Evolutionary conservation across 2,329 filamentous ascomycete species (phyloP).

Genomic region (Scedosporium dehoogii): DNA sequence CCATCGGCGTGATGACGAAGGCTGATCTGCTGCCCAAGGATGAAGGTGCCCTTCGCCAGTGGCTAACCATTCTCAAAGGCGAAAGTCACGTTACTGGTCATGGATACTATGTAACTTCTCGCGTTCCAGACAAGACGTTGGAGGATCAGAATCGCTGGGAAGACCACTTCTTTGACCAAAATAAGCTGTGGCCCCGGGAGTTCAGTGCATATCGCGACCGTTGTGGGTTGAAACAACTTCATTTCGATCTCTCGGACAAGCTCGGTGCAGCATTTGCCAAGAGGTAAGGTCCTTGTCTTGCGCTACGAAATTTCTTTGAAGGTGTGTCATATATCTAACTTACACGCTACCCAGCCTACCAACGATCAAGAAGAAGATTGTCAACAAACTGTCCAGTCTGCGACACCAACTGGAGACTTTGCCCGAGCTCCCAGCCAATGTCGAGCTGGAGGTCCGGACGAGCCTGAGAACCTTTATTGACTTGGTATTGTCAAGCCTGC

Average conservation of each 20-base stretch:
- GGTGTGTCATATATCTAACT: constrained; percentile 11
- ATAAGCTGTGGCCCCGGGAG: constrained; percentile 34
- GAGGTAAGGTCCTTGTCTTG: constrained; percentile 23
- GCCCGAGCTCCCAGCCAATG: constrained; percentile 58
- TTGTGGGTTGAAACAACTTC: constrained; percentile 44
- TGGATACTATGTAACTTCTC: constrained; percentile 72
- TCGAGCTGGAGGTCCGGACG: constrained; percentile 54
- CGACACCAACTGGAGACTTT: constrained; percentile 44
- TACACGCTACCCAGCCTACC: constrained; percentile 28
- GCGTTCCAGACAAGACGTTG: constrained; percentile 46
- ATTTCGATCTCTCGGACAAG: constrained; percentile 40
- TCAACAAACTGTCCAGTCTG: constrained; percentile 39
- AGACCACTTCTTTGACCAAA: constrained; percentile 36
- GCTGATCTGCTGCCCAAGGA: constrained; percentile 58
- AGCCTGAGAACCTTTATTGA: constrained; percentile 49
- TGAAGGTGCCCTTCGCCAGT: constrained; percentile 40
- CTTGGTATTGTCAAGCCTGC: constrained; percentile 41
- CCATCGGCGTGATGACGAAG: constrained; percentile 74
- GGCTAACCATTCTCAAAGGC: constrained; percentile 53
- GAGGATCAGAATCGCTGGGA: constrained; percentile 43
- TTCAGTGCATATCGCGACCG: constrained; percentile 37
- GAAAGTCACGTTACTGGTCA: constrained; percentile 54
- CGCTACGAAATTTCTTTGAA: background rate
- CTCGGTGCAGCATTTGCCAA: constrained; percentile 44
- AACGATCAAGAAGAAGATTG: constrained; percentile 42